Evolutionary conservation across 2,329 filamentous ascomycete species (phyloP), one percentile per base, ranked within the genome.

Genomic region (Sporothrix pallida): DNA sequence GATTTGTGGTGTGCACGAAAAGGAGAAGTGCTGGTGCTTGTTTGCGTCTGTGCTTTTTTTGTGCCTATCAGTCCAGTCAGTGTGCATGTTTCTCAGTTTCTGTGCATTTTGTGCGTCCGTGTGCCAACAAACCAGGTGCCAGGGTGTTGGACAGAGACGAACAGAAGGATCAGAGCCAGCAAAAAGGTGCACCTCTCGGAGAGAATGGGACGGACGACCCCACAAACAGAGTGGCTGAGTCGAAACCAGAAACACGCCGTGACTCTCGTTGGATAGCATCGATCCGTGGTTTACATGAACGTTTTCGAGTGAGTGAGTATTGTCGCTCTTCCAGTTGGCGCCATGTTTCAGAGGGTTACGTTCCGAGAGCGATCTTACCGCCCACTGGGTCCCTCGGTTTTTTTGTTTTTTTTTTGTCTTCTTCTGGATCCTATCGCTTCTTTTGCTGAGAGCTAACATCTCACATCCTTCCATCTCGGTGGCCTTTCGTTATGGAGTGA

Each of bases 331-430:
- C 52, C 52, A 26, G 23, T 46, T 52, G 46, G 12, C 62, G 67
- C 56, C 67, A 71, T 70, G 72, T 73, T 73, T 71, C 72, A 73
- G 67, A 71, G 20, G 67, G 67, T 67, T 73, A n/a, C 72, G 12
- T 73, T 70, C 67, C 56, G 67, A 26, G n/a, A 58, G 15, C 46
- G 58, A 73, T 69, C 72, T 42, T 63, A 48, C 12, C 56, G 31
- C 48, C 44, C 52, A 46, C 44, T 65, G 70, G 60, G 10, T 71
- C 56, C 15, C 31, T 23, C 26, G 31, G 31, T 37, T 70, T 56
- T 62, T 60, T 26, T 26, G 23, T 26, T 26, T 26, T 26, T 26
- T 26, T 26, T 26, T 12, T 8, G 15, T 54, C 23, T 71, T 50
- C 48, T 72, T 37, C 31, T 37, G 31, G 31, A 37, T 5, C 31